Percentiles rank a stretch among this genome's conserved stretches.
Conservation (phyloP, 352 stramenopile genomes). For the Phytophthora pinifolia region DNA sequence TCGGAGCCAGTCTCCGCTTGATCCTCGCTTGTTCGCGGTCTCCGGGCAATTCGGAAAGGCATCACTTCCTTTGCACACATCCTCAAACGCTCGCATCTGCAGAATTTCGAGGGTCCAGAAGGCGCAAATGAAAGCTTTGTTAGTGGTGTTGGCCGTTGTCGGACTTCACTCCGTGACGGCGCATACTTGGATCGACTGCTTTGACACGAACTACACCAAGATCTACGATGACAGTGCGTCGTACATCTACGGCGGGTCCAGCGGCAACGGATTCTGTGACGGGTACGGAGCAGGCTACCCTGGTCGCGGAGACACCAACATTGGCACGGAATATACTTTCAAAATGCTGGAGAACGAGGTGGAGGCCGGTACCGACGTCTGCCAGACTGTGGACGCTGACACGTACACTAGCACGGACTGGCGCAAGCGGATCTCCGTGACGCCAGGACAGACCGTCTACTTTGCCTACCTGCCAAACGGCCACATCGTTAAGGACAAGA, state of each 20-base stretch:
- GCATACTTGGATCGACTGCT: constrained; percentile 53
- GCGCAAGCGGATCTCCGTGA: constrained; percentile 37
- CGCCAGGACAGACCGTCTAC: constrained; percentile 37
- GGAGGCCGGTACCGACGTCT: constrained; percentile 35
- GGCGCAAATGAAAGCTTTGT: not conserved
- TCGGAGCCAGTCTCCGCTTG: constrained; percentile 6
- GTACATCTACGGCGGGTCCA: constrained; percentile 48
- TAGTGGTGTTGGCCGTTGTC: not conserved
- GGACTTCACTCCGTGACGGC: constrained; percentile 15
- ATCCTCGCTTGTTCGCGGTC: constrained; percentile 1
- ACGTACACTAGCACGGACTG: constrained; percentile 47
- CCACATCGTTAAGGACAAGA: constrained; percentile 57
- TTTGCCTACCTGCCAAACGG: constrained; percentile 47
- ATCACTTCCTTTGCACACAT: constrained; percentile 8
- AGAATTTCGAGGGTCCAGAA: not conserved
- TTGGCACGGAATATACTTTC: constrained; percentile 45
- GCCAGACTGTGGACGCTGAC: constrained; percentile 43
- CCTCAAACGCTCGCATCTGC: constrained; percentile 8
- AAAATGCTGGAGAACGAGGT: constrained; percentile 57
- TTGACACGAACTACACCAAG: constrained; percentile 40
- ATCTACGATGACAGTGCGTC: constrained; percentile 44
- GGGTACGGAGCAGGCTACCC: constrained; percentile 46
- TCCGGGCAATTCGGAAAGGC: not conserved
- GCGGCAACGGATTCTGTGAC: constrained; percentile 48
- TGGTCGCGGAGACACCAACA: constrained; percentile 26